Evolutionary conservation across 495 filamentous ascomycete species (phyloP).

Genomic region (Trypethelium eluteriae): DNA sequence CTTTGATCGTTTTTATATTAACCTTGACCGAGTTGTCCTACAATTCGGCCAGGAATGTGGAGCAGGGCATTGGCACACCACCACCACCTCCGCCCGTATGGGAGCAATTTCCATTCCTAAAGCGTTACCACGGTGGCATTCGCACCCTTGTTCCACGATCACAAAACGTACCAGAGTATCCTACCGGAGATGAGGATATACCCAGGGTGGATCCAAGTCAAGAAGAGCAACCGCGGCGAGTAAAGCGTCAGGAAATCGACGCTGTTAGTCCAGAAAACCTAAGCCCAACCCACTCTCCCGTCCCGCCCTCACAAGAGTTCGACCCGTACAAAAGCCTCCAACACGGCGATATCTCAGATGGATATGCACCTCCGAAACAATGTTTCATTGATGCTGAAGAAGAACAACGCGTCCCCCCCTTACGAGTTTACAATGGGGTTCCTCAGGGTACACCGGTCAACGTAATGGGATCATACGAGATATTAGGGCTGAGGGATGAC

Average conservation of each 20-base stretch:
- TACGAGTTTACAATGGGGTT: slow-evolving; percentile 66
- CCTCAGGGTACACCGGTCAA: slow-evolving; percentile 74
- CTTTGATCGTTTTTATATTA: slow-evolving; percentile 64
- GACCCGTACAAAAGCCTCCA: slow-evolving; percentile 62
- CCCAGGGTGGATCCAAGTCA: neutral
- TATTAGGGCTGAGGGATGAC: slow-evolving; percentile 73
- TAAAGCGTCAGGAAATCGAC: slow-evolving; percentile 4
- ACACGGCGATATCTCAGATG: slow-evolving; percentile 49
- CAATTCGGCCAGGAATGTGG: slow-evolving; percentile 53
- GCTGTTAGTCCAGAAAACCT: neutral
- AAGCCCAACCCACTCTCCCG: slow-evolving; percentile 1
- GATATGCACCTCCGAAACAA: slow-evolving; percentile 40
- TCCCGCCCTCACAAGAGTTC: slow-evolving; percentile 53
- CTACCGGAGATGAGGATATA: slow-evolving; percentile 42
- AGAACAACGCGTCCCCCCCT: slow-evolving; percentile 53
- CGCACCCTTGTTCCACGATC: slow-evolving; percentile 52
- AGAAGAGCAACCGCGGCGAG: slow-evolving; percentile 1
- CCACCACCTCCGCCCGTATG: slow-evolving; percentile 58
- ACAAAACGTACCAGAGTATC: slow-evolving; percentile 69
- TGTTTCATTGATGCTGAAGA: slow-evolving; percentile 57
- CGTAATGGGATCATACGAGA: slow-evolving; percentile 70
- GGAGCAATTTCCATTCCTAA: slow-evolving; percentile 75
- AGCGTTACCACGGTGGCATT: slow-evolving; percentile 78
- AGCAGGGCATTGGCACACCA: slow-evolving; percentile 47
- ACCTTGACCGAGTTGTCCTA: slow-evolving; percentile 63